Conservation (phyloP, 805 yeast species). For the Kodamaea neixiangensis region DNA sequence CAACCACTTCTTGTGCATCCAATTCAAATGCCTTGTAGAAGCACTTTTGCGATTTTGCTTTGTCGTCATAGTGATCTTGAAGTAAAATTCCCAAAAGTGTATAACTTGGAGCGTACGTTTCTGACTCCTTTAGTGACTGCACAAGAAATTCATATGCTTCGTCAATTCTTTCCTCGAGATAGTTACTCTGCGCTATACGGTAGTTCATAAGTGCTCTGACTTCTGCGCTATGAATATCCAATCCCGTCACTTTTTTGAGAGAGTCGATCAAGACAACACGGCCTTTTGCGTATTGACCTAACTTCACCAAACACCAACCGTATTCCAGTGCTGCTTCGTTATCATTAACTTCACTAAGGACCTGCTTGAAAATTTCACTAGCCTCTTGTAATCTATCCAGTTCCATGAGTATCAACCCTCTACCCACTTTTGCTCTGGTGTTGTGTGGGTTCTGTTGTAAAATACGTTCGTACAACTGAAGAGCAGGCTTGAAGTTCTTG, state of each 20-base stretch:
- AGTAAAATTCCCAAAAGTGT: conserved; percentile 81
- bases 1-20: conserved; percentile 69
- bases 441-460: conserved; percentile 43
- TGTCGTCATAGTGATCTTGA: conserved; percentile 56
- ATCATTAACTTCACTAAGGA: conserved; percentile 49
- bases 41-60: conserved; percentile 75
- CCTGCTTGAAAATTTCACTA: conserved; percentile 48
- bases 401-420: conserved; percentile 75
- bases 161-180: conserved; percentile 35
- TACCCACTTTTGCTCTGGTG: conserved; percentile 73
- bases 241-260: conserved; percentile 46
- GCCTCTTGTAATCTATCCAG: conserved; percentile 61
- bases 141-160: conserved; percentile 60
- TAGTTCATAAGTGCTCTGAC: conserved; percentile 63
- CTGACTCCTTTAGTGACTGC: conserved; percentile 61
- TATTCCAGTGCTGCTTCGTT: conserved; percentile 69
- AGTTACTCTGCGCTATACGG: conserved; percentile 70
- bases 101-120: conserved; percentile 74
- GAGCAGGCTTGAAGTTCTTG: conserved; percentile 75
- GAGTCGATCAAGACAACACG: conserved; percentile 49
- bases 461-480: conserved; percentile 66
- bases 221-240: conserved; percentile 54
- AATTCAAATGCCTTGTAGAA: conserved; percentile 88
- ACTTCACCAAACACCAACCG: conserved; percentile 73
- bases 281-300: conserved; percentile 54